Conservation (phyloP, 148 eudicot genomes). For the Fagopyrum tataricum region DNA sequence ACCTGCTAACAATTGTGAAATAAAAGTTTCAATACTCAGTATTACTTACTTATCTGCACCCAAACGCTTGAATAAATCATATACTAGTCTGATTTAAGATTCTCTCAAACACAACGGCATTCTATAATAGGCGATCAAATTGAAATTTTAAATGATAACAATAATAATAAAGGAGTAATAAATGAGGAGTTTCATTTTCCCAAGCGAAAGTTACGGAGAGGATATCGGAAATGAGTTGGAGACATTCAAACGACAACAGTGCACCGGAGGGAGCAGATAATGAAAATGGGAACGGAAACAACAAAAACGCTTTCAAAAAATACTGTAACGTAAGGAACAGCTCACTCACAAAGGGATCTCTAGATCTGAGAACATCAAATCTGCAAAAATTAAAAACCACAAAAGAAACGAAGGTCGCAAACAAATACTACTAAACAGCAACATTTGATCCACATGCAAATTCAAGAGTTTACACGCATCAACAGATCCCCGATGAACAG, state of each 20-base stretch:
- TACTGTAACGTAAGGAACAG: neutral
- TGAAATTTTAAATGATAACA: neutral
- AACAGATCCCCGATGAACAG: constrained; percentile 10
- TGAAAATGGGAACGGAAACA: neutral
- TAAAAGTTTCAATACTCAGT: neutral
- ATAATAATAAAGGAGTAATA: neutral
- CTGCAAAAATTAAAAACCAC: constrained; percentile 23
- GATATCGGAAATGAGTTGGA: constrained; percentile 11
- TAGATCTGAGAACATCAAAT: constrained; percentile 35
- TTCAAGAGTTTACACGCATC: neutral
- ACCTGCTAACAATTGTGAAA: neutral
- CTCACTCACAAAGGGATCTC: constrained; percentile 13
- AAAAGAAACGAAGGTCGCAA: neutral
- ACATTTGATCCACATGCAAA: constrained; percentile 5
- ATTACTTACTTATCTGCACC: neutral
- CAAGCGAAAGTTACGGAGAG: constrained; percentile 11
- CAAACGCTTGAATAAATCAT: constrained; percentile 13
- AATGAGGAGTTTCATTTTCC: constrained; percentile 9
- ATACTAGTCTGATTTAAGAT: constrained; percentile 15
- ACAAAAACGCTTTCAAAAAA: neutral
- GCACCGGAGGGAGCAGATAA: neutral
- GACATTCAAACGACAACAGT: neutral
- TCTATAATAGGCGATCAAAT: constrained; percentile 7
- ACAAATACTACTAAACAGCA: neutral
- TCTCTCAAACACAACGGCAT: constrained; percentile 17